Evolutionary conservation across 2,329 filamentous ascomycete genomes (phyloP), one percentile per base, ranked within the genome.

Genomic region (Aciculosporium take): DNA sequence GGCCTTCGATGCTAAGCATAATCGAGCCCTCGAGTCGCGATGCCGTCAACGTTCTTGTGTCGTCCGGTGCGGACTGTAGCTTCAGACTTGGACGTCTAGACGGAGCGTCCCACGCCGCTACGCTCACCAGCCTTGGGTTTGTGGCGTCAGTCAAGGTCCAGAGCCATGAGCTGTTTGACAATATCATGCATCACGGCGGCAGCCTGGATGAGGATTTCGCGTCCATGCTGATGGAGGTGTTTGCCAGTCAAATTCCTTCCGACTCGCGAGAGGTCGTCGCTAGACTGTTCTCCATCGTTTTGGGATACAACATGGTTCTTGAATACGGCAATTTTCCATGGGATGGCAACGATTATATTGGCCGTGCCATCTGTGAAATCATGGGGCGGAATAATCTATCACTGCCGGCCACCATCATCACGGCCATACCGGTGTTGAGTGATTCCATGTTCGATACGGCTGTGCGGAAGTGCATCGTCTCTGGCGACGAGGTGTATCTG

Each of bases 401-500:
- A 8, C 48, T 46, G 5, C 24, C 40, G 1, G 30, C 29, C 6
- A 46, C 28, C 2, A 34, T 30, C 0, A 33, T 35, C 3, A 48
- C 37, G 9, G 44, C 37, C 3, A 24, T 55, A 2, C 20, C 31
- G 0, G 38, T 41, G 2, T 28, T 58, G 4, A 34, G 38, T 3
- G 52, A 56, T n/a, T n/a, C 13, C 10, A 33, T 0, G 40, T 56
- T 56, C 24, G 28, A 40, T n/a, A 2, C 1, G 9, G 30, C 35
- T n/a, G 40, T 45, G 3, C 28, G 37, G 3, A 17, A 30, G 8
- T 36, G 46, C 10, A 41, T 43, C 8, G 41, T 52, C n/a, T 43
- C 56, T 17, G 45, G 51, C 10, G 42, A 49, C 21, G 41, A 53
- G 7, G 45, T 61, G n/a, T 45, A 52, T 15, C 40, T 61, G 10